Evolutionary conservation across 2,329 filamentous ascomycete species (phyloP).

Genomic region (Tolypocladium pustulatum): DNA sequence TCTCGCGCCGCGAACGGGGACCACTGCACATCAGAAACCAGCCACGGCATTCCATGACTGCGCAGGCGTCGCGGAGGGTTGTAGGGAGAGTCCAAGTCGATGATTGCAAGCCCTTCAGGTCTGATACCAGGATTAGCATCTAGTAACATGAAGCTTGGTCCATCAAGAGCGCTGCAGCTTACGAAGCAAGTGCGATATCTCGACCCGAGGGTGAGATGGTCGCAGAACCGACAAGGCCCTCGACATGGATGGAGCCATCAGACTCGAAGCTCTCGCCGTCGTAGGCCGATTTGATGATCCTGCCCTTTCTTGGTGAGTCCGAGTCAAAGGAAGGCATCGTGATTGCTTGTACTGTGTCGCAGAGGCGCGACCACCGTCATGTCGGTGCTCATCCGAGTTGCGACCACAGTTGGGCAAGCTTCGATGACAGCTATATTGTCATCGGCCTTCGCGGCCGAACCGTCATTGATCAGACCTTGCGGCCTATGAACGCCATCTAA

Average conservation of each 20-base stretch:
- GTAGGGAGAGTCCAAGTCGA: constrained; percentile 83
- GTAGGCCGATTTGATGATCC: constrained; percentile 56
- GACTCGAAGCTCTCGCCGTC: constrained; percentile 83
- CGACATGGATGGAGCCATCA: constrained; percentile 74
- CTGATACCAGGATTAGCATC: constrained; percentile 22
- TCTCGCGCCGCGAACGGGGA: constrained; percentile 83
- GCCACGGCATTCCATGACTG: constrained; percentile 81
- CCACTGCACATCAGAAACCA: constrained; percentile 95
- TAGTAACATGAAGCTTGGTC: neutral
- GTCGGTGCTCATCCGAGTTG: neutral
- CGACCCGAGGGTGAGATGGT: constrained; percentile 87
- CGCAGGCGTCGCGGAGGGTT: constrained; percentile 73
- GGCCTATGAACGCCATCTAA: neutral
- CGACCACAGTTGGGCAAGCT: neutral
- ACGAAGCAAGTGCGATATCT: constrained; percentile 82
- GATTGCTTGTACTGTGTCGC: neutral
- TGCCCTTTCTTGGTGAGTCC: constrained; percentile 43
- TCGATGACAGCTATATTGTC: neutral
- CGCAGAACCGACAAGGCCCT: constrained; percentile 74
- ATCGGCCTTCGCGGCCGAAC: neutral
- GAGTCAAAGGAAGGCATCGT: constrained; percentile 38
- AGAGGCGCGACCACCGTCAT: neutral
- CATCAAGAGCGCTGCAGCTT: constrained; percentile 16
- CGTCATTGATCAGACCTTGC: neutral
- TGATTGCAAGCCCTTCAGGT: constrained; percentile 79